Base-by-base conservation (phyloP, 2,329 filamentous ascomycete genomes). In the Paraconiothyrium brasiliense region DNA sequence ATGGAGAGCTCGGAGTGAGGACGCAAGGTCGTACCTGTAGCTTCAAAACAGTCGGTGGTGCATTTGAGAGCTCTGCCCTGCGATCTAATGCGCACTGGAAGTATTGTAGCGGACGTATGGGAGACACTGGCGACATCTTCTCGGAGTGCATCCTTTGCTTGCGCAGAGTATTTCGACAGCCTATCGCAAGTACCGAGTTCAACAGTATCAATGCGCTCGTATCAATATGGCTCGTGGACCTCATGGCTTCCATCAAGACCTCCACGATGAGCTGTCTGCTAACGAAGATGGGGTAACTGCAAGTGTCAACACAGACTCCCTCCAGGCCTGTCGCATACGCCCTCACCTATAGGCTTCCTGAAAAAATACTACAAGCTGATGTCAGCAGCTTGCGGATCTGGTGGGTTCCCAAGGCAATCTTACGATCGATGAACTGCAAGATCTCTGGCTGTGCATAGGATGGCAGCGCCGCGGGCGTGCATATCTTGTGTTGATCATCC, bases 131-230 rank as follows among this genome's bases (percentile, higher is more conserved):
- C 11, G 24, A 48, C 13, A 7, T 30, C 30, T 48, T 48, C 6
- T 48, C 46, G 7, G 46, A 22, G 16, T 32, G 32, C 46, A 48
- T 48, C 46, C 46, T 30, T 32, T 48, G 46, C 11, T 48, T 48
- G 46, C 46, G 46, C 13, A 48, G 24, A 48, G 46, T 24, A n/a
- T 48, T 30, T n/a, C 46, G 46, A 48, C 46, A 48, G 13, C 46
- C 46, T 5, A 48, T 48, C 24, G 46, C 46, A 48, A 48, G 46
- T 5, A 48, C 46, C 16, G 46, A 48, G 24, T 48, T 48, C 6
- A 48, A 22, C 10, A 48, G 13, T 7, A 48, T 32, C n/a, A 48
- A 30, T 16, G 46, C 46, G 46, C 46, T 48, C 24, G 24, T 24
- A n/a, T 48, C 24, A 7, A 32, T 48, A 4, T 48, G 24, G 24